Base-by-base conservation (phyloP, 208 protist species). In the Phytomonas sp. region DNA sequence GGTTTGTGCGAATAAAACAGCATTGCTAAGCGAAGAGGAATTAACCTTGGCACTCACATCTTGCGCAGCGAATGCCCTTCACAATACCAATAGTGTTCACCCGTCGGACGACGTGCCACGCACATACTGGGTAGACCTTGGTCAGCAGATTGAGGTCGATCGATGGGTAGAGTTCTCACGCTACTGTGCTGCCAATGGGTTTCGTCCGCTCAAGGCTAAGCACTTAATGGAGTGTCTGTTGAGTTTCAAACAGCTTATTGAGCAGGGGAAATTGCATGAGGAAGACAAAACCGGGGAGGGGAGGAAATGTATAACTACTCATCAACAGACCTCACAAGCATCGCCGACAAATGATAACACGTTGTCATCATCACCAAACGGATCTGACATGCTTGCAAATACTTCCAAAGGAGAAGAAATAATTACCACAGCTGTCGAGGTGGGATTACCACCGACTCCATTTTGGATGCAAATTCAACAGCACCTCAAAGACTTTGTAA, bases 101-200 rank as follows among this genome's bases (percentile, higher is more conserved):
- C 13, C 46, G 23, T 26, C 46, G 23, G 46, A 56, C 46, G 46
- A 56, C 17, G 46, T 56, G 46, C 46, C 46, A 17, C 46, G 46
- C 20, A 56, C 46, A 26, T 93, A 95, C 71, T 85, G 80, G 77
- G 74, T 83, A 20, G 74, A 88, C 73, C 79, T 95, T 15, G 67
- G 68, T 2, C 75, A 83, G 30, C 90, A 95, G 72, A 80, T 91
- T 29, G 67, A 82, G 53, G 83, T 95, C 29, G 90, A 95, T 63
- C 69, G 80, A 8, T 70, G 80, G 66, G 78, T 92, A 15, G 77
- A 84, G 60, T 83, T 88, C 26, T 36, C 93, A 23, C 77, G 73
- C 28, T 93, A 87, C 77, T 91, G 85, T 66, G 90, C 84, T 15
- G 61, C 28, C 15, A 70, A 84, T 32, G 75, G 75, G 74, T 93